Base-by-base conservation (phyloP, 148 eudicot genomes). In the Pharnaceum exiguum region DNA sequence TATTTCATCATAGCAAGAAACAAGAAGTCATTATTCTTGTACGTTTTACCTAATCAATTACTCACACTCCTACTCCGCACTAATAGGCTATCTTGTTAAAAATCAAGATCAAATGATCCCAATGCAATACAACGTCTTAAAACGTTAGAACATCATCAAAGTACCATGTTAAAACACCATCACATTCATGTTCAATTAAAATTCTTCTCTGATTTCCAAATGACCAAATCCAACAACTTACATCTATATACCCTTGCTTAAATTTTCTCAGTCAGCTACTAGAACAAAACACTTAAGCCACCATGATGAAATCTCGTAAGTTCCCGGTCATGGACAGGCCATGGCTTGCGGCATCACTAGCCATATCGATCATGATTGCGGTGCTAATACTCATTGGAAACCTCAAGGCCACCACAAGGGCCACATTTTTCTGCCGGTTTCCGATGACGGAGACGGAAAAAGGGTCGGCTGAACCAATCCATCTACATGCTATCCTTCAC, bases 401-500 rank as follows among this genome's bases (percentile, higher is more conserved):
- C 43, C 46, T 73, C 9, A 62, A 21, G 29, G 44, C 64, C 10
- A 45, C 65, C 44, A 24, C 56, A 1, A 57, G 67, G 10, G 36
- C 60, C 29, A 13, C 59, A 16, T 16, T 69, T 2, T 21, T 59
- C 10, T 57, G 72, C 38, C 18, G 52, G 5, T 10, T 43, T 40
- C 6, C 59, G 19, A 3, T 24, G 13, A 13, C 17, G 7, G 10
- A 0, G 57, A 71, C 13, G 23, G 16, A 10, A 62, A 19, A 12
- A 12, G 47, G 5, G 56, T 69, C n/a, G n/a, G n/a, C n/a, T n/a
- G n/a, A n/a, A 3, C 82, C 82, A 0, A 62, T 67, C 42, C 82
- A 81, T 55, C 61, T 81, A 30, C 76, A 55, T 29, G 73, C 85
- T 39, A 57, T 81, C 31, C 67, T 81, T 17, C 79, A 81, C 44